Evolutionary conservation across 169 alveolate genomes (phyloP), one percentile per base, ranked within the genome.

Genomic region (Plasmodium fragile): DNA sequence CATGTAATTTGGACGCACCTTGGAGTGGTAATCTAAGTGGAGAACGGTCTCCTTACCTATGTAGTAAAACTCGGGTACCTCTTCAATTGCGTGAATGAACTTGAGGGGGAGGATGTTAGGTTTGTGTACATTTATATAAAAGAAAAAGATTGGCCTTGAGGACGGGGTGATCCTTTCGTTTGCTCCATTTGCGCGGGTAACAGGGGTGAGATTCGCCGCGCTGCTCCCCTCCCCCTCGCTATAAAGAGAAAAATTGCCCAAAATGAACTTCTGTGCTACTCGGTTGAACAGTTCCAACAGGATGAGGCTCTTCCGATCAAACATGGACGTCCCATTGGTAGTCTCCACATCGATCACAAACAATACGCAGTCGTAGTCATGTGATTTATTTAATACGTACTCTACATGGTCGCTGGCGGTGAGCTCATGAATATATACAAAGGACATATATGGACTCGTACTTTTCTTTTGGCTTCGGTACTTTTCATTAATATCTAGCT

Each of bases 321-420:
- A 89, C 75, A 28, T 55, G n/a, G 94, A 41, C n/a, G 25, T 8
- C 32, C 52, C 75, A 77, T 89, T 89, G 11, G 13, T 32, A 16
- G 30, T 78, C 32, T 89, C 94, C n/a, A 78, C 90, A 30, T 89
- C 89, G 16, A 89, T 78, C 30, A 55, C 41, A 77, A 89, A 89
- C 45, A 89, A 41, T 4, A 89, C 81, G 25, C 94, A 89, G 30
- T 89, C 94, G 49, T 89, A 89, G 1, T 78, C 71, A 4, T 41
- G 70, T 2, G 81, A 28, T 52, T 89, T 89, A 39, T 89, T 89
- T 32, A 89, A 78, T 16, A 89, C 94, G 30, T 89, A 89, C 28
- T 89, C 89, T 18, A 89, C 55, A 59, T 89, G 78, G 52, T 89
- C 94, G 10, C 2, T 78, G 8, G 81, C 39, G 4, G 90, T 89